phyloP scores from a whole-genome alignment of 257 asterid species.

The Leonotis leonurus region DNA sequence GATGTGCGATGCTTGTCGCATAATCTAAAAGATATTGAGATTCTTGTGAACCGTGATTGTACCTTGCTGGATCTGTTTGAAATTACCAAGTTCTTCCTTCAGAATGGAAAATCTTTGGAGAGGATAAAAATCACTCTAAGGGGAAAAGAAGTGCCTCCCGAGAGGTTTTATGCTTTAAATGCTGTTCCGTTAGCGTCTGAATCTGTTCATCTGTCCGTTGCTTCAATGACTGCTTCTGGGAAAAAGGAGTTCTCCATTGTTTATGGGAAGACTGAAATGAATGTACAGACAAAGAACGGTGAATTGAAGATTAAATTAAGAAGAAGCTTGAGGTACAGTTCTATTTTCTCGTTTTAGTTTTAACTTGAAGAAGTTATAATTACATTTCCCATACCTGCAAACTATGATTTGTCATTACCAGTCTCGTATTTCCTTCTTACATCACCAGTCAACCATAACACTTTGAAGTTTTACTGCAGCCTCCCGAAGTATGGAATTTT shows the following conservation, averaged over 20 bases:
- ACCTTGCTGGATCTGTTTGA: background rate
- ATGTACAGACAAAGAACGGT: background rate
- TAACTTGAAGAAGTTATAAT: background rate
- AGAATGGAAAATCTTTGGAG: constrained; percentile 4
- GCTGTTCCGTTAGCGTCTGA: constrained; percentile 11
- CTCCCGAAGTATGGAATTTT: background rate
- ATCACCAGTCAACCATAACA: background rate
- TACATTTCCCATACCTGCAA: background rate
- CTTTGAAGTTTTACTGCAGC: too few species aligned
- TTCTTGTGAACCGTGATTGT: background rate
- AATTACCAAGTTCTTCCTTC: constrained; percentile 17
- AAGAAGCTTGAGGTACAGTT: constrained; percentile 11
- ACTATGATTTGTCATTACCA: background rate
- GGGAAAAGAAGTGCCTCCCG: background rate
- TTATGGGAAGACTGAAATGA: background rate
- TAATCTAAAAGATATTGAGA: background rate
- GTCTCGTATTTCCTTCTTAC: background rate
- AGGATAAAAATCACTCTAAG: background rate
- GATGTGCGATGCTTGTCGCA: background rate
- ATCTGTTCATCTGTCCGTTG: constrained; percentile 1
- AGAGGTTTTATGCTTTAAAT: background rate
- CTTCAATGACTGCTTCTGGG: constrained; percentile 7
- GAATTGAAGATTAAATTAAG: background rate
- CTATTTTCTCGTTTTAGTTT: constrained; percentile 1
- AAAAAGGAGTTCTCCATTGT: background rate